phyloP scores from a whole-genome alignment of 441 rosid species.

The Aquilaria agallochum region DNA sequence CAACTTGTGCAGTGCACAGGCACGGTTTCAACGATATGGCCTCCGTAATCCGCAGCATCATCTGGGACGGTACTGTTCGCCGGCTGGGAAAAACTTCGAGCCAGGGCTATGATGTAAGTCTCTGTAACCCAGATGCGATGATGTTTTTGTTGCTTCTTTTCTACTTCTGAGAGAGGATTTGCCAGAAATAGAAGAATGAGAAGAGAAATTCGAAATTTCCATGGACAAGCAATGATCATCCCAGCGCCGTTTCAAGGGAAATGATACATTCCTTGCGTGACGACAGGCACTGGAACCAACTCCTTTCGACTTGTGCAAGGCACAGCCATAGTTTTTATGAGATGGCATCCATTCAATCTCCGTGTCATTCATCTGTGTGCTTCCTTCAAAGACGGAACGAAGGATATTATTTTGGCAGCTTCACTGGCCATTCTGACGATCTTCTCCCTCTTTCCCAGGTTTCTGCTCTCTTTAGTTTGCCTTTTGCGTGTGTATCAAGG shows the following conservation, averaged over 20 bases:
- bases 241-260: slow-evolving; percentile 18
- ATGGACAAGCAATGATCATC: slow-evolving; percentile 9
- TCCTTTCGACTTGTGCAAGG: slow-evolving; percentile 26
- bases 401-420: slow-evolving; percentile 21
- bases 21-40: slow-evolving; percentile 32
- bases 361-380: slow-evolving; percentile 16
- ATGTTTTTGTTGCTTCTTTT: too few species aligned
- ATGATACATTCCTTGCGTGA: slow-evolving; percentile 6
- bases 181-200: slow-evolving; percentile 12
- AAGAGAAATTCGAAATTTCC: slow-evolving; percentile 14
- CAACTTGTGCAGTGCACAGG: slow-evolving; percentile 33
- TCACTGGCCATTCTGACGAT: slow-evolving; percentile 10
- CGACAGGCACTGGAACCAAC: slow-evolving; percentile 10
- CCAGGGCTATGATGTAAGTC: too few species aligned
- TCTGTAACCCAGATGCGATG: too few species aligned
- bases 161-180: slow-evolving; percentile 3
- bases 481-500: too few species aligned
- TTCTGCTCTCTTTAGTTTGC: background rate
- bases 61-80: too few species aligned
- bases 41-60: slow-evolving; percentile 9
- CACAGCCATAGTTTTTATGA: slow-evolving; percentile 34
- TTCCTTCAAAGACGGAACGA: slow-evolving; percentile 17
- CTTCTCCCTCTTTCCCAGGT: background rate
- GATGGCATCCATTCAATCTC: slow-evolving; percentile 25
- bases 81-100: too few species aligned